Base-by-base conservation (phyloP, 495 filamentous ascomycete species). In the Cetradonia linearis region DNA sequence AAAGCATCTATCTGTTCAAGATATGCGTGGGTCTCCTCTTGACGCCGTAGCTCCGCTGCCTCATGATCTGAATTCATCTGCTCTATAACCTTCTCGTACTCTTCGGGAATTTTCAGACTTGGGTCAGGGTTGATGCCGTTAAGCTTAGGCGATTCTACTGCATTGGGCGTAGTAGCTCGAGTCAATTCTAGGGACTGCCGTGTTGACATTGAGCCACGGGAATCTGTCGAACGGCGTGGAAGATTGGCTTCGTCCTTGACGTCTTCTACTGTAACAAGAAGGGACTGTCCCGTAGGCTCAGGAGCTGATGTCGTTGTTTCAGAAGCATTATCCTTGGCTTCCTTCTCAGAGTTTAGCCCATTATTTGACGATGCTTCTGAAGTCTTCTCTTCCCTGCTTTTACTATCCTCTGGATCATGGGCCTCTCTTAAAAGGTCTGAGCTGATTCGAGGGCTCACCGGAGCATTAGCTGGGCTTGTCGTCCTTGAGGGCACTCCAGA, bases 1-100 rank as follows among this genome's bases (percentile, higher is more conserved):
- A 98, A 76, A 23, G 94, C 87, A 72, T 97, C 93, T 42, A 97
- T 95, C 3, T 88, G 84, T 71, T 96, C 93, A 14, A 91, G 81
- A 60, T 94, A 91, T 13, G 74, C 78, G 64, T 93, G 83, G 20
- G 86, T 78, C 68, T 96, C 91, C 66, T 90, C 87, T 59, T 89
- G 88, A 67, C 86, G 78, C 55, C 84, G 82, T 30, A 76, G 69
- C 49, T 87, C 81, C 3, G 80, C 73, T 28, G 76, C 77, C 55
- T 86, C 81, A 42, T 83, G 72, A n/a, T 84, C 76, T 23, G 76
- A 74, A 53, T 78, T 77, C 44, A 84, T 65, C 18, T 81, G 74
- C 46, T 73, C 70, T 16, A 85, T 68, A 5, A 69, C 68, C 27
- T 73, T 65, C 31, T 74, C 68, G 25, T 76, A 68, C 20, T 66